phyloP scores from a whole-genome alignment of 495 filamentous ascomycete species.

The Pyronema domesticum region DNA sequence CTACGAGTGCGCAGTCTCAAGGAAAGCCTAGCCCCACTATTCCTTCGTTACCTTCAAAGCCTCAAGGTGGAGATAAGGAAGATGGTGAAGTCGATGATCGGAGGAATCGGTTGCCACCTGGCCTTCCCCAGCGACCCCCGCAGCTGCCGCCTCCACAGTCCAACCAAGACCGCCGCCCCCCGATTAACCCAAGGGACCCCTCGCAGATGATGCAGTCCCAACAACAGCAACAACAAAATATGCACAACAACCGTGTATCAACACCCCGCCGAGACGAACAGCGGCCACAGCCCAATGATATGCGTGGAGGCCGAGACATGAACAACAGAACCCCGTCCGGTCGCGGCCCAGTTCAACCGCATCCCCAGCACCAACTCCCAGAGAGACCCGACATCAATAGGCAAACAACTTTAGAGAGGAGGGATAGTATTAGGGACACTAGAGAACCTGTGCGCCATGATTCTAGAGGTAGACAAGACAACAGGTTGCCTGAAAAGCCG shows the following conservation, averaged over 20 bases:
- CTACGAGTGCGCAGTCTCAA: neutral
- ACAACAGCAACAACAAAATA: neutral
- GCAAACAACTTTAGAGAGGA: neutral
- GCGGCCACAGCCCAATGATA: slow-evolving; percentile 14
- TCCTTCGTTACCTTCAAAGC: slow-evolving; percentile 11
- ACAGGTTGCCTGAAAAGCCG: slow-evolving; percentile 1
- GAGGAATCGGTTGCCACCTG: neutral
- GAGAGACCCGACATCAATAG: slow-evolving; percentile 12
- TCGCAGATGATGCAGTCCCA: neutral
- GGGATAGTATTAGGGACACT: neutral
- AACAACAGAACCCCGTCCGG: neutral
- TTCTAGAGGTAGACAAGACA: slow-evolving; percentile 1
- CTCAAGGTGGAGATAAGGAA: slow-evolving; percentile 16
- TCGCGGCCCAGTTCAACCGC: neutral
- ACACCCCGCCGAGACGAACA: slow-evolving; percentile 4
- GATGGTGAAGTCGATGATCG: slow-evolving; percentile 26
- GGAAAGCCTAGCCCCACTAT: neutral
- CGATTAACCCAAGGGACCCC: neutral
- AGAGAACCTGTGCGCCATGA: neutral
- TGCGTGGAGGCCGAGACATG: neutral
- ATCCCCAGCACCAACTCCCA: slow-evolving; percentile 18
- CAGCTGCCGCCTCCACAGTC: neutral
- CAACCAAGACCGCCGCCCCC: neutral
- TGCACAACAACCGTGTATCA: neutral
- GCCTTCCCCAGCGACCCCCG: slow-evolving; percentile 4